Conservation (phyloP, 1,139 yeast species). For the Candida sojae region DNA sequence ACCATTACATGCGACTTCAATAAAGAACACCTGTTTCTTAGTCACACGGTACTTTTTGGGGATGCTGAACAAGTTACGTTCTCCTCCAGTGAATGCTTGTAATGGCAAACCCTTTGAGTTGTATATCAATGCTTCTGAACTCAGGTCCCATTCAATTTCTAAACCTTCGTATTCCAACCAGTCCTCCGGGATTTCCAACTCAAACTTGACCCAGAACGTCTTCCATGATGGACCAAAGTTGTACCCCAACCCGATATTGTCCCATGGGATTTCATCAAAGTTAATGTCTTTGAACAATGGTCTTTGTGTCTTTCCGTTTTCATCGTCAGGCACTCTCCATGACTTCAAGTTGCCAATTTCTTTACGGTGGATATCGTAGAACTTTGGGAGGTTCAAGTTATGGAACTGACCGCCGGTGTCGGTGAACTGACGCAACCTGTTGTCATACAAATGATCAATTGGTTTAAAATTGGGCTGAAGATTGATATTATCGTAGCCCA, state of each 20-base stretch:
- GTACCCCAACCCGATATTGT: constrained; percentile 65
- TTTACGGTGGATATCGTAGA: constrained; percentile 64
- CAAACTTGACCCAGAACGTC: constrained; percentile 87
- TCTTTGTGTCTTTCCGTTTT: constrained; percentile 52
- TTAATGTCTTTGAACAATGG: constrained; percentile 75
- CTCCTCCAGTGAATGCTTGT: constrained; percentile 89
- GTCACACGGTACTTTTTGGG: constrained; percentile 54
- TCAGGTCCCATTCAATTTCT: constrained; percentile 82
- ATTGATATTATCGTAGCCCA: constrained; percentile 36
- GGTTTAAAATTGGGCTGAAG: constrained; percentile 81
- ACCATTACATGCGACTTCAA: constrained; percentile 92
- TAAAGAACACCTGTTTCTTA: constrained; percentile 55
- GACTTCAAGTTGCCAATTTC: constrained; percentile 51
- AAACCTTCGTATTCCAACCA: constrained; percentile 58
- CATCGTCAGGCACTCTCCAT: constrained; percentile 68
- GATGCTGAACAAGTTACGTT: constrained; percentile 71
- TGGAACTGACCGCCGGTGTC: constrained; percentile 71
- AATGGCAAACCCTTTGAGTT: constrained; percentile 63
- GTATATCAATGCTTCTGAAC: constrained; percentile 83
- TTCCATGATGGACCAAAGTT: constrained; percentile 96
- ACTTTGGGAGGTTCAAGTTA: constrained; percentile 75
- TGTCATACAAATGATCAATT: constrained; percentile 74
- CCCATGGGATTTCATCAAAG: constrained; percentile 48
- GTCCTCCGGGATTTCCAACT: constrained; percentile 58
- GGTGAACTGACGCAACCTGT: constrained; percentile 78